These are phyloP conservation scores for Apiosordaria backusii DNA, from an alignment of 495 filamentous ascomycete species.

Conservation along the genomic window DNA sequence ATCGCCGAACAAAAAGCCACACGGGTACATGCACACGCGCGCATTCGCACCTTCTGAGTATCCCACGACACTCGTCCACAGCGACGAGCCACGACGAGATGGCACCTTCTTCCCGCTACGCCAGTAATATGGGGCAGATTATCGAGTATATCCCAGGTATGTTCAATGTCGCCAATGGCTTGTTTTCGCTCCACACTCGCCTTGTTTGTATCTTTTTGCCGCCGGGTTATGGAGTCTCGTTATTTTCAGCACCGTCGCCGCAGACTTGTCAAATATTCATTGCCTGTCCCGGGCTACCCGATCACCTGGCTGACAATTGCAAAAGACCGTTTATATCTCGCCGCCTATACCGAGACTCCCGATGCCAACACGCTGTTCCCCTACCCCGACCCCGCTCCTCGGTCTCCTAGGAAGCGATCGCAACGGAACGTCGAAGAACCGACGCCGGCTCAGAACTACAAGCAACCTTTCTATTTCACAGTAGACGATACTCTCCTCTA, in stretches of 20 bases:
- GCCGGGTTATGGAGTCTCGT: neutral
- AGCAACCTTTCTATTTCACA: slow-evolving; percentile 85
- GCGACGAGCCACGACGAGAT: slow-evolving; percentile 29
- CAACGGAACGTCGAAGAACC: slow-evolving; percentile 58
- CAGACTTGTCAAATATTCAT: slow-evolving; percentile 4
- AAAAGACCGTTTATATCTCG: slow-evolving; percentile 89
- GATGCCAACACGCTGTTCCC: slow-evolving; percentile 81
- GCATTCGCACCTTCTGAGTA: neutral
- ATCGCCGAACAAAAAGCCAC: neutral
- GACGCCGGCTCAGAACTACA: slow-evolving; percentile 42
- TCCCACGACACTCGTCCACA: neutral
- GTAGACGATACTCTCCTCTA: slow-evolving; percentile 90
- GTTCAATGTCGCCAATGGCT: neutral
- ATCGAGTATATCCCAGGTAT: slow-evolving; percentile 59
- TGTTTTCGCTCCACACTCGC: neutral
- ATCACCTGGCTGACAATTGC: slow-evolving; percentile 37
- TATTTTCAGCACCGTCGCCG: slow-evolving; percentile 4
- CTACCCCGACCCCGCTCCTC: slow-evolving; percentile 58
- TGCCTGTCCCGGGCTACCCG: slow-evolving; percentile 17
- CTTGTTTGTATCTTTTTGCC: neutral
- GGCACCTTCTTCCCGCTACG: slow-evolving; percentile 41
- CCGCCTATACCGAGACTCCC: slow-evolving; percentile 81
- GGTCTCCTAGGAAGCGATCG: slow-evolving; percentile 70
- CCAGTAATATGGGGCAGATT: slow-evolving; percentile 49
- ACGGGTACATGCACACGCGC: neutral